Percentiles rank a stretch among this genome's conserved stretches.
phyloP scores from a whole-genome alignment of 1,284 basidiomycete genomes.

The Cystobasidium sp. region DNA sequence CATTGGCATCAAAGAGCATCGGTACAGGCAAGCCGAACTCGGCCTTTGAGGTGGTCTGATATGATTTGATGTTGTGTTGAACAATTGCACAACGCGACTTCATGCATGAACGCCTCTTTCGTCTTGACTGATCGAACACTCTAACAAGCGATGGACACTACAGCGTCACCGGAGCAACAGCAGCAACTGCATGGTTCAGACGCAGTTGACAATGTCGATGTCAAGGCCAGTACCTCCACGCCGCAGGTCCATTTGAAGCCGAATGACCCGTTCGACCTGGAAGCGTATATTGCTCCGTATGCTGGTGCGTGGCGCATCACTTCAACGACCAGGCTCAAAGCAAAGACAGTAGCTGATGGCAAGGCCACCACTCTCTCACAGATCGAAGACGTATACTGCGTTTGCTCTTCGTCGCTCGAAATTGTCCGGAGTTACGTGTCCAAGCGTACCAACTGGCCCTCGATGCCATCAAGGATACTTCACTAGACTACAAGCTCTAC shows the following conservation, averaged over 20 bases:
- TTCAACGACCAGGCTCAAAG: not conserved
- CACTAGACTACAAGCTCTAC: conserved; percentile 63
- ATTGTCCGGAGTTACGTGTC: conserved; percentile 69
- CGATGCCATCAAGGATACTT: conserved; percentile 68
- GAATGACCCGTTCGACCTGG: conserved; percentile 77
- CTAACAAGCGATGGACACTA: conserved; percentile 15
- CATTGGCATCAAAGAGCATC: conserved; percentile 33
- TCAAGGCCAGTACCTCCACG: not conserved
- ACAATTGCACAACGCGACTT: not conserved
- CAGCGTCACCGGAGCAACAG: conserved; percentile 12
- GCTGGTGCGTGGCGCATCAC: conserved; percentile 60
- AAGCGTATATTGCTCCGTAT: conserved; percentile 69
- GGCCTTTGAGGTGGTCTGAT: not conserved
- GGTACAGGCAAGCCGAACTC: not conserved
- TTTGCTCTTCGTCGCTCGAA: conserved; percentile 67
- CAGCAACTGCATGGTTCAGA: not conserved
- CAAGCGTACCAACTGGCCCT: conserved; percentile 71
- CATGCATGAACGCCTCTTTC: not conserved
- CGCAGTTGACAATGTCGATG: not conserved
- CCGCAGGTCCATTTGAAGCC: conserved; percentile 66
- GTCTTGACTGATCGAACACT: conserved; percentile 16
- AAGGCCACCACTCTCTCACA: not conserved
- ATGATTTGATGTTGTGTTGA: not conserved
- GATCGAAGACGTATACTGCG: conserved; percentile 62
- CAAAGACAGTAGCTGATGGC: not conserved